phyloP scores from a whole-genome alignment of 306 rosid species.

The Boehmeria nivea region DNA sequence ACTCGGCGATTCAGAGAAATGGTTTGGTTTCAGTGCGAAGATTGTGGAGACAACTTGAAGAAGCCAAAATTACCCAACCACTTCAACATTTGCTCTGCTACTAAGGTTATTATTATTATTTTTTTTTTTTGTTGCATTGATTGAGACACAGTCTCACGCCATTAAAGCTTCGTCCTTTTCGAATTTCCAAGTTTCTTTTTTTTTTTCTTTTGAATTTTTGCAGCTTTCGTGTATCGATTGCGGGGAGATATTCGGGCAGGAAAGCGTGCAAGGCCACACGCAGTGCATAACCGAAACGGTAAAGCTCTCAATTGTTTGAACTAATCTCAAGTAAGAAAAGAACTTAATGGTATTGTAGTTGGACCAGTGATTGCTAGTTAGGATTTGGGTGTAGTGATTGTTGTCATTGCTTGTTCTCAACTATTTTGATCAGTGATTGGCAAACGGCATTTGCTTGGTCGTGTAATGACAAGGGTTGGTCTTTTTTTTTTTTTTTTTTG shows the following conservation, averaged over 20 bases:
- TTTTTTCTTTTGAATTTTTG: conserved; percentile 8
- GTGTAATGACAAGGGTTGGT: background rate
- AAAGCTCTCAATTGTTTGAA: background rate
- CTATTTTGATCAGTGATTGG: background rate
- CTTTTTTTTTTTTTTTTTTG: conserved; percentile 4
- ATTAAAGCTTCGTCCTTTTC: background rate
- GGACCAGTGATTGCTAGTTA: background rate
- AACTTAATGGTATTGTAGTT: no score
- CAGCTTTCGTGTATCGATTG: conserved; percentile 95
- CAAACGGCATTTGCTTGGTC: background rate
- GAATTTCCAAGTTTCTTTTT: background rate
- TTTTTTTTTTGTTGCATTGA: background rate
- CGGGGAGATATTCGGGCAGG: conserved; percentile 67
- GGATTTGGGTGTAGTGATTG: background rate
- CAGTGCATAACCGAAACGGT: conserved; percentile 92
- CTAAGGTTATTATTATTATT: conserved; percentile 33
- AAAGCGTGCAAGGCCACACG: conserved; percentile 68
- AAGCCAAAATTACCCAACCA: conserved; percentile 70
- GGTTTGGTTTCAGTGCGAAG: conserved; percentile 99
- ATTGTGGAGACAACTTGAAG: conserved; percentile 85
- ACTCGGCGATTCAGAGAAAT: conserved; percentile 23
- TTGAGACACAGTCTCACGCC: background rate
- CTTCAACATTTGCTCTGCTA: conserved; percentile 74
- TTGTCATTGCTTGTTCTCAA: background rate
- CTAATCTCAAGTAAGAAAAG: no score